Conservation (phyloP, 108 stramenopile species). For the Parmales sp. region DNA sequence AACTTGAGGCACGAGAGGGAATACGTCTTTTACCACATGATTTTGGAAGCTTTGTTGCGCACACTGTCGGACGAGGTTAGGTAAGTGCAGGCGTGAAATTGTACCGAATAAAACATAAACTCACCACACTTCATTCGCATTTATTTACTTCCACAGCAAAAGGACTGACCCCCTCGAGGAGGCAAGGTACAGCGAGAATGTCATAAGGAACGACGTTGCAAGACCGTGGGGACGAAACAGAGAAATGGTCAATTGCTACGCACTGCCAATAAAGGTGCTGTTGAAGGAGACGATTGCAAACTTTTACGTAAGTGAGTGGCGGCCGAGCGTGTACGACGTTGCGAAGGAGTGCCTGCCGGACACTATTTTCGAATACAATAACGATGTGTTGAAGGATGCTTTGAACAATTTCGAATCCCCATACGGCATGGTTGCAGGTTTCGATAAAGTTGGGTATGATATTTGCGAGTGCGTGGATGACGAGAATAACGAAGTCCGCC, state of each 20-base stretch:
- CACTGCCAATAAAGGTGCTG: constrained; percentile 2
- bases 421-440: constrained; percentile 16
- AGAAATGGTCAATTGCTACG: constrained; percentile 7
- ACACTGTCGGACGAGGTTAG: not conserved
- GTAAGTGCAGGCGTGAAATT: no score
- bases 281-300: constrained; percentile 14
- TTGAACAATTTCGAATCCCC: constrained; percentile 18
- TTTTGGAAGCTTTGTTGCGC: constrained; percentile 11
- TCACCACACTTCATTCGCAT: no score
- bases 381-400: constrained; percentile 23
- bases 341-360: constrained; percentile 5
- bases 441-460: constrained; percentile 15
- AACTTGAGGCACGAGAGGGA: constrained; percentile 16
- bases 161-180: not conserved
- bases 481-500: not conserved
- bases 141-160: no score
- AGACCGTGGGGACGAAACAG: constrained; percentile 25
- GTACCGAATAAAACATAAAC: no score
- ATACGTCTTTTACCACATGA: constrained; percentile 15
- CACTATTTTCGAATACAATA: constrained; percentile 17
- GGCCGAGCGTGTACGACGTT: constrained; percentile 16
- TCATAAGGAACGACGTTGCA: not conserved
- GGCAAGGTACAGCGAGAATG: constrained; percentile 3
- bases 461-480: constrained; percentile 24
- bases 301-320: not conserved